These are phyloP conservation scores for Austroboletus novae-zelandiae DNA, from an alignment of 1,284 basidiomycete species.

Conservation along the genomic window DNA sequence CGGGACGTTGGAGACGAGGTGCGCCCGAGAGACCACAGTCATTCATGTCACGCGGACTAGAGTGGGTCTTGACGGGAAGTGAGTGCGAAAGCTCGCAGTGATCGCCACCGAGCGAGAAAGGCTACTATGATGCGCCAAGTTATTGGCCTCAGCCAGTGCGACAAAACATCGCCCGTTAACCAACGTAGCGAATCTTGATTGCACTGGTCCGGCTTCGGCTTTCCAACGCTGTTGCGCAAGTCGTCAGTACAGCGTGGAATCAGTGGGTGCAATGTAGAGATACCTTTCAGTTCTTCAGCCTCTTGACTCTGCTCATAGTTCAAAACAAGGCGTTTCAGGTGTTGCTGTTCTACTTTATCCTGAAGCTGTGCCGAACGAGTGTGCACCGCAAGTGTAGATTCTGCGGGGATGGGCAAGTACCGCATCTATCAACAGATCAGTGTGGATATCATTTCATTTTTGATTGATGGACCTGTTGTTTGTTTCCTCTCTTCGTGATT, in stretches of 20 bases:
- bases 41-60: constrained; percentile 8
- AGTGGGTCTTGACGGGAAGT: constrained; percentile 23
- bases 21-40: constrained; percentile 14
- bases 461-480: constrained; percentile 66
- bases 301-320: constrained; percentile 86
- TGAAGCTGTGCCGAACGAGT: constrained; percentile 87
- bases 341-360: constrained; percentile 93
- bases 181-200: constrained; percentile 72
- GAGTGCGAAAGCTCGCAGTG: constrained; percentile 20
- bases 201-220: constrained; percentile 59
- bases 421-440: constrained; percentile 54
- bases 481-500: constrained; percentile 92
- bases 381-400: constrained; percentile 84
- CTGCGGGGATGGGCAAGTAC: constrained; percentile 83
- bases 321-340: constrained; percentile 89
- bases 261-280: constrained; percentile 2
- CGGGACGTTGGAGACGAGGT: constrained; percentile 7
- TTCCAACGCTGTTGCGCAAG: constrained; percentile 53
- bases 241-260: constrained; percentile 7
- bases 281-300: constrained; percentile 74
- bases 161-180: constrained; percentile 36
- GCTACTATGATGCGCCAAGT: constrained; percentile 20
- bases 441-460: background rate
- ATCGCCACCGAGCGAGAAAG: constrained; percentile 25
- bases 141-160: constrained; percentile 14